Evolutionary conservation across 371 early-diverging fungal species (phyloP).

Genomic region (Capniomyces stellatus): DNA sequence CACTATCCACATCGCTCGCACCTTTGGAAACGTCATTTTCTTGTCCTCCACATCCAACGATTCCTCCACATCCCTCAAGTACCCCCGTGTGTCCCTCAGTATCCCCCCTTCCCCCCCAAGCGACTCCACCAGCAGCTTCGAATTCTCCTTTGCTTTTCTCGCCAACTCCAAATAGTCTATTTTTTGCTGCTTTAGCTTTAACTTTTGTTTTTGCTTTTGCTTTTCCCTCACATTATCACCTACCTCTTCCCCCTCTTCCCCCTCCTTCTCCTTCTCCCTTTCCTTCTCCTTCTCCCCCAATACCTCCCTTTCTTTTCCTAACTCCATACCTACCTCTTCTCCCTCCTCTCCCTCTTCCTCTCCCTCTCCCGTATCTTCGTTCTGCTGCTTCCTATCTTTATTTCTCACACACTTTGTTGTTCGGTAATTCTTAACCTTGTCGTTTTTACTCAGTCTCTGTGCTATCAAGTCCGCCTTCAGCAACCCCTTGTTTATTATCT

Average conservation of each 20-base stretch:
- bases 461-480: conserved; percentile 3
- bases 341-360: neutral
- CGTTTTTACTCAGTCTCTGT: conserved; percentile 1
- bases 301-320: neutral
- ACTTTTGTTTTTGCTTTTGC: neutral
- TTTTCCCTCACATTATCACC: neutral
- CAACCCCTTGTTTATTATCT: neutral
- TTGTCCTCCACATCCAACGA: conserved; percentile 14
- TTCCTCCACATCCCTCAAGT: conserved; percentile 15
- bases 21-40: conserved; percentile 17
- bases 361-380: neutral
- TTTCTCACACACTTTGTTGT: neutral
- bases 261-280: neutral
- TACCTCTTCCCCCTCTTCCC: neutral
- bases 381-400: neutral
- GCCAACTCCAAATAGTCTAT: neutral
- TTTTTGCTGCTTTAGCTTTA: no score
- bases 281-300: neutral
- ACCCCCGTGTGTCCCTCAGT: conserved; percentile 4
- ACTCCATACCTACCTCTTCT: neutral
- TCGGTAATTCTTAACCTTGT: conserved; percentile 1
- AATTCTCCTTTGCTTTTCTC: neutral
- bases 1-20: conserved; percentile 44
- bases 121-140: conserved; percentile 3
- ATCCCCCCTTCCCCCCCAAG: conserved; percentile 1